Evolutionary conservation across 2,329 filamentous ascomycete species (phyloP), one percentile per base, ranked within the genome.

Genomic region (Pyrenophora seminiperda): DNA sequence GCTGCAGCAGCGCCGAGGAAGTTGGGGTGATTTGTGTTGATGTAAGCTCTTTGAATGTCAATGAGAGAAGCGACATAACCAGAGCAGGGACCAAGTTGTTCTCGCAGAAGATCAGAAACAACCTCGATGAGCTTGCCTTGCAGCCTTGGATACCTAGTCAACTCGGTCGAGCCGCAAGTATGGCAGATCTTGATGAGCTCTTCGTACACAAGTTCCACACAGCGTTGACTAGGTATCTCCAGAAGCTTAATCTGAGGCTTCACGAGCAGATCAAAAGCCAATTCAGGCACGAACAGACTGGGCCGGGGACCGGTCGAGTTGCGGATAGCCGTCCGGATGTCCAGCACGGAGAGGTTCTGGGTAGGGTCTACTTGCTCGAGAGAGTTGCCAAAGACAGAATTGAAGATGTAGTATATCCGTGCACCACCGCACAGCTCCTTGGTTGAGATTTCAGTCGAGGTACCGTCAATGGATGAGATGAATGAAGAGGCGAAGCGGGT

Each of bases 171-270:
- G 55, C 94, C 94, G 75, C 94, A 99, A 1, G 94, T 99, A 73
- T 99, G 94, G 76, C 94, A 97, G 62, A 99, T 97, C 77, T 99
- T 99, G 78, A 99, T 99, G 36, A 99, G 82, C 74, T 99, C 94
- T 73, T 99, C 94, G 73, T 99, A 99, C 2, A 99, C 94, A 45
- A 99, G 83, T 75, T 99, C 94, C 41, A 99, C 94, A 68, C 94
- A 99, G 64, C 94, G 87, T 71, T 99, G 94, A 70, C 91, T 95
- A 7, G 94, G 94, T 19, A 94, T 86, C 72, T 99, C 94, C 20
- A 99, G 80, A 44, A 99, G 82, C 77, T 97, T 97, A 75, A 99
- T 99, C 74, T 99, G 94, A 20, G 94, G 94, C 76, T 99, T 99
- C 37, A 99, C 94, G 36, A 99, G 83, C 17, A 99, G 83, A 72